A percentile compares a stretch with the other conserved stretches of the same genome.
These are phyloP conservation scores for Pichia inconspicua DNA, from an alignment of 1,139 yeast genomes.

Conservation along the genomic window DNA sequence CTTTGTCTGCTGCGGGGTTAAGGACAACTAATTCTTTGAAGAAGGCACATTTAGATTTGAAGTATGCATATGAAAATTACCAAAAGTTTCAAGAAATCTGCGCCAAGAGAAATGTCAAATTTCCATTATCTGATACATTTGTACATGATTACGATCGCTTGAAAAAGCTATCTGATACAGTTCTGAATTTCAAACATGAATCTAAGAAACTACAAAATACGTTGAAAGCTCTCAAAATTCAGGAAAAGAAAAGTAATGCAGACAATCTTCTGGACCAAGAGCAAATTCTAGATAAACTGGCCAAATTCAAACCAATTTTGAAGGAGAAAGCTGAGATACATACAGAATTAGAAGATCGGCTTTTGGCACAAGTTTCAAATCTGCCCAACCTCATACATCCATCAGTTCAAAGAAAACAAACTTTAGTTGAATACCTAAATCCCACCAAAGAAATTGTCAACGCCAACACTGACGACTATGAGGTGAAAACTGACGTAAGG, in stretches of 20 bases:
- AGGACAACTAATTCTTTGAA: constrained; percentile 25
- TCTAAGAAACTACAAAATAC: constrained; percentile 14
- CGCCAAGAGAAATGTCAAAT: constrained; percentile 20
- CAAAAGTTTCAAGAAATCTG: constrained; percentile 21
- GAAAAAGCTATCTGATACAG: constrained; percentile 5
- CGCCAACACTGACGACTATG: constrained; percentile 15
- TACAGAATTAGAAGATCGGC: constrained; percentile 31
- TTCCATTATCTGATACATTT: constrained; percentile 19
- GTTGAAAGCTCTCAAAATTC: constrained; percentile 15
- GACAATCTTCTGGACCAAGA: constrained; percentile 8
- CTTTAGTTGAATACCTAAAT: constrained; percentile 45
- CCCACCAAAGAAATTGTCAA: constrained; percentile 25
- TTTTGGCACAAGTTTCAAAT: constrained; percentile 38
- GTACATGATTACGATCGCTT: constrained; percentile 12
- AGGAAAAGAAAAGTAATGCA: constrained; percentile 11
- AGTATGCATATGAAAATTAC: constrained; percentile 17
- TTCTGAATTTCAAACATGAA: constrained; percentile 16
- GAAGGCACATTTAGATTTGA: constrained; percentile 22
- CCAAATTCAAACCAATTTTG: constrained; percentile 21
- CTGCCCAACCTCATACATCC: constrained; percentile 65
- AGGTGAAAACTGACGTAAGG: constrained; percentile 3
- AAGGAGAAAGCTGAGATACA: constrained; percentile 26
- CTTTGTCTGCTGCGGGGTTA: constrained; percentile 7
- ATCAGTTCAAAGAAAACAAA: constrained; percentile 41
- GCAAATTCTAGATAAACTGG: constrained; percentile 13